Evolutionary conservation across 495 filamentous ascomycete species (phyloP).

Genomic region (Xylaria venustula): DNA sequence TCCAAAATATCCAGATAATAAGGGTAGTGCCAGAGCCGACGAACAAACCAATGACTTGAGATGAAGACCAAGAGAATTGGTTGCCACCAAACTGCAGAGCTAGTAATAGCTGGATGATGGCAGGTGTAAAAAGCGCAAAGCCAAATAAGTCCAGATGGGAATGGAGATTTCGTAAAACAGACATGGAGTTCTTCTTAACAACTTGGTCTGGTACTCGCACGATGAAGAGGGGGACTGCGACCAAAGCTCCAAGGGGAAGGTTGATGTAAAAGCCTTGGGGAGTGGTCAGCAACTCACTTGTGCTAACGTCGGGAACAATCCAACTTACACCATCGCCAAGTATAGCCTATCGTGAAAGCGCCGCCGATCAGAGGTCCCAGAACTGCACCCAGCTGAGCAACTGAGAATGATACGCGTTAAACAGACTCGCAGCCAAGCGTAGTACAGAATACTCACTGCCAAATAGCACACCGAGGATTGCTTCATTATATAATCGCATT

Average conservation of each 20-base stretch:
- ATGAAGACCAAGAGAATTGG: slow-evolving; percentile 41
- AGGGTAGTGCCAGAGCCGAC: slow-evolving; percentile 44
- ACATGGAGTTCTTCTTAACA: neutral
- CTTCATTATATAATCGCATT: too few relatives aligned
- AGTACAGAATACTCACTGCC: neutral
- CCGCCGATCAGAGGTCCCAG: slow-evolving; percentile 57
- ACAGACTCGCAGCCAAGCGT: neutral
- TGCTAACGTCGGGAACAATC: neutral
- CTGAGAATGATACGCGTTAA: neutral
- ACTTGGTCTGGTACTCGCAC: slow-evolving; percentile 40
- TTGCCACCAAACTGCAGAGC: slow-evolving; percentile 53
- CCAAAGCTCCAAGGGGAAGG: slow-evolving; percentile 22
- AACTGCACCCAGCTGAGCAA: slow-evolving; percentile 28
- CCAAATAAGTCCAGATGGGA: slow-evolving; percentile 45
- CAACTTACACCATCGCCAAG: slow-evolving; percentile 37
- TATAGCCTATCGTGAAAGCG: slow-evolving; percentile 57
- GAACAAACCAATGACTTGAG: slow-evolving; percentile 31
- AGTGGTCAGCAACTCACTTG: too few relatives aligned
- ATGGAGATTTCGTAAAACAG: neutral
- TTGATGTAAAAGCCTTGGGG: slow-evolving; percentile 55
- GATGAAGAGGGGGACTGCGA: slow-evolving; percentile 38
- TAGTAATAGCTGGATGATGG: slow-evolving; percentile 44
- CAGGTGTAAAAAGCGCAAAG: slow-evolving; percentile 43
- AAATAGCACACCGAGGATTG: too few relatives aligned
- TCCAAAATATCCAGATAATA: slow-evolving; percentile 41